These are phyloP conservation scores for Termitomyces eurrhizus DNA, from an alignment of 768 basidiomycete genomes.

Conservation along the genomic window DNA sequence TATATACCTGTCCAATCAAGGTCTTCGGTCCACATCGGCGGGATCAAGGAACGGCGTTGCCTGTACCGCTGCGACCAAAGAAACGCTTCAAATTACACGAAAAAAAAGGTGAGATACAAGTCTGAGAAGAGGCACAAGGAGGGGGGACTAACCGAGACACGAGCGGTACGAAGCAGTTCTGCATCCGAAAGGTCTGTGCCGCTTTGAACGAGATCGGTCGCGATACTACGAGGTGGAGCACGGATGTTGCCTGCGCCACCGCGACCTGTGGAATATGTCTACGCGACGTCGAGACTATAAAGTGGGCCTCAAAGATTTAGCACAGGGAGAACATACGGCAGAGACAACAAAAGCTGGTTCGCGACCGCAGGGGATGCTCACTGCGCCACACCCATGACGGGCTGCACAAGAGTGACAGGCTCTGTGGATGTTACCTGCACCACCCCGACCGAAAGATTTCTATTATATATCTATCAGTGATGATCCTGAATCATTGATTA, in stretches of 20 bases:
- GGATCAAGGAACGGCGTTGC: slow-evolving; percentile 36
- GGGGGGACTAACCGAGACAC: slow-evolving; percentile 28
- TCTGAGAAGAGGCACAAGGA: neutral
- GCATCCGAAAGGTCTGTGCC: slow-evolving; percentile 29
- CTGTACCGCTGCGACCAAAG: slow-evolving; percentile 60
- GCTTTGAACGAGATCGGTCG: slow-evolving; percentile 18
- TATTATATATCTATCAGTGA: slow-evolving; percentile 13
- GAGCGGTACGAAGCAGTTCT: slow-evolving; percentile 30
- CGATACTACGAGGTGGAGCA: slow-evolving; percentile 57
- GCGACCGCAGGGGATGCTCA: slow-evolving; percentile 55
- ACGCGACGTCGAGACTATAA: neutral
- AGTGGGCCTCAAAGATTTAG: neutral
- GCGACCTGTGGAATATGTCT: slow-evolving; percentile 63
- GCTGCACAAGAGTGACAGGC: slow-evolving; percentile 41
- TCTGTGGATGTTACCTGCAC: slow-evolving; percentile 60
- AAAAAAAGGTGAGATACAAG: neutral
- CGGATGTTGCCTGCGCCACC: slow-evolving; percentile 91
- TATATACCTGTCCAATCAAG: too few relatives aligned
- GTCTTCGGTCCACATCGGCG: too few relatives aligned
- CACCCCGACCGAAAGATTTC: slow-evolving; percentile 65
- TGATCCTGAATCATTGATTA: neutral
- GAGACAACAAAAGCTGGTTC: slow-evolving; percentile 30
- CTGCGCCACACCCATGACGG: slow-evolving; percentile 35
- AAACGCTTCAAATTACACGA: slow-evolving; percentile 37
- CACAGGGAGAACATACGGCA: slow-evolving; percentile 25